A percentile compares a stretch with the other conserved stretches of the same genome.
phyloP scores from a whole-genome alignment of 169 alveolate species.

The Eimeria sp. region DNA sequence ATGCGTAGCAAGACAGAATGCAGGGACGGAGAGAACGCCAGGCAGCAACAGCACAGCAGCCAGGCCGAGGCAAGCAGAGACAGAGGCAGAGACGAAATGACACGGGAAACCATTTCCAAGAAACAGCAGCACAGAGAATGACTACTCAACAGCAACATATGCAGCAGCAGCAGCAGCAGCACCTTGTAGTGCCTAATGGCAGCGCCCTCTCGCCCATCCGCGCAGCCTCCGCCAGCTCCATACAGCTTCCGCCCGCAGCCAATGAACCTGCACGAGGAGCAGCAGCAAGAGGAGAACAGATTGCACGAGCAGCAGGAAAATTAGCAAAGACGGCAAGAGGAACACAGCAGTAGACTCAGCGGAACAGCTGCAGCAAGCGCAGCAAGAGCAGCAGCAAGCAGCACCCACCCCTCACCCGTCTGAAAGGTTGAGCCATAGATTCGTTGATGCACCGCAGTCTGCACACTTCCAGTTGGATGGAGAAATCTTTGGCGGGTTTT shows the following conservation, averaged over 20 bases:
- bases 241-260: slow-evolving; percentile 95
- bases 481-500: slow-evolving; percentile 73
- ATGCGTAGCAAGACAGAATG: background rate
- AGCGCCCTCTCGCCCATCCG: slow-evolving; percentile 94
- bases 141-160: background rate
- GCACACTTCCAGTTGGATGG: slow-evolving; percentile 84
- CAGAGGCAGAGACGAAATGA: background rate
- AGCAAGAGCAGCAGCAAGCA: background rate
- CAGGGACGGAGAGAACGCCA: background rate
- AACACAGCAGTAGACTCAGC: background rate
- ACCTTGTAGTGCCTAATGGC: slow-evolving; percentile 91
- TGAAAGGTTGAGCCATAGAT: slow-evolving; percentile 85
- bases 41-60: background rate
- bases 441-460: slow-evolving; percentile 81
- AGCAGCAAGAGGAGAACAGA: background rate
- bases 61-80: background rate
- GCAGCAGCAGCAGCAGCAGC: slow-evolving; percentile 7
- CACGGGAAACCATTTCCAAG: background rate
- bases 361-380: background rate
- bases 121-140: background rate
- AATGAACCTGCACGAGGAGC: slow-evolving; percentile 86
- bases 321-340: background rate
- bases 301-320: background rate
- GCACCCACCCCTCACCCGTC: slow-evolving; percentile 75
- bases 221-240: slow-evolving; percentile 94